Percentiles rank a stretch among this genome's conserved stretches.
Conservation (phyloP, 352 stramenopile species). For the Hyaloperonospora arabidopsidis region DNA sequence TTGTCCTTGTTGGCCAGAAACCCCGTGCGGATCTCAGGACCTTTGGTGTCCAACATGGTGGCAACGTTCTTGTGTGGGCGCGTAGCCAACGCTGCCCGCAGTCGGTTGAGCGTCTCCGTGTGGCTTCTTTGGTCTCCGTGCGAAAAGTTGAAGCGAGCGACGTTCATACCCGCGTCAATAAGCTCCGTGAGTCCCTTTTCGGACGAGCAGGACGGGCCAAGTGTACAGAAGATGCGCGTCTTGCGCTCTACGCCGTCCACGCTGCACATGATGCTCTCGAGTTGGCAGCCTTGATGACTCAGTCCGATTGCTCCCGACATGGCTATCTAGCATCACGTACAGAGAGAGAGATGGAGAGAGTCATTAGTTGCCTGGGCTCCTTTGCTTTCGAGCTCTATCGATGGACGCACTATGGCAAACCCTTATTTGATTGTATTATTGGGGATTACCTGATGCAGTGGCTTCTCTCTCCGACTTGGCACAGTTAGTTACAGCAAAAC, state of each 20-base stretch:
- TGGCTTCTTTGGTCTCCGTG: slow-evolving; percentile 93
- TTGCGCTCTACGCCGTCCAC: slow-evolving; percentile 39
- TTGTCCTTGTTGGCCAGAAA: slow-evolving; percentile 78
- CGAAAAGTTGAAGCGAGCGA: slow-evolving; percentile 98
- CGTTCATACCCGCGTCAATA: slow-evolving; percentile 90
- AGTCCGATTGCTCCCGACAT: slow-evolving; percentile 31
- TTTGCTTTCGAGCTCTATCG: too few relatives aligned
- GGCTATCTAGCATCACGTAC: neutral
- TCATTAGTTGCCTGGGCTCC: too few relatives aligned
- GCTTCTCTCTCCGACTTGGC: too few relatives aligned
- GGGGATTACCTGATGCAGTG: too few relatives aligned
- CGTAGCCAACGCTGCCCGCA: slow-evolving; percentile 51
- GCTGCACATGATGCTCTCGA: slow-evolving; percentile 32
- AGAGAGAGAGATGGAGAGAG: too few relatives aligned
- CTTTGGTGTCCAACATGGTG: slow-evolving; percentile 95
- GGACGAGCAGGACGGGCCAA: slow-evolving; percentile 88
- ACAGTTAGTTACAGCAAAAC: too few relatives aligned
- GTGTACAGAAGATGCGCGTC: slow-evolving; percentile 89
- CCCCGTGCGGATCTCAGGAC: slow-evolving; percentile 93
- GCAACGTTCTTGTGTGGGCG: slow-evolving; percentile 77
- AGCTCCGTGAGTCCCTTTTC: slow-evolving; percentile 88
- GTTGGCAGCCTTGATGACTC: slow-evolving; percentile 29
- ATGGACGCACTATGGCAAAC: too few relatives aligned
- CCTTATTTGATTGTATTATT: too few relatives aligned
- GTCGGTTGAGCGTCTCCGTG: slow-evolving; percentile 54